Evolutionary conservation across 2,329 filamentous ascomycete species (phyloP), one percentile per base, ranked within the genome.

Genomic region (Exophiala viscosa): DNA sequence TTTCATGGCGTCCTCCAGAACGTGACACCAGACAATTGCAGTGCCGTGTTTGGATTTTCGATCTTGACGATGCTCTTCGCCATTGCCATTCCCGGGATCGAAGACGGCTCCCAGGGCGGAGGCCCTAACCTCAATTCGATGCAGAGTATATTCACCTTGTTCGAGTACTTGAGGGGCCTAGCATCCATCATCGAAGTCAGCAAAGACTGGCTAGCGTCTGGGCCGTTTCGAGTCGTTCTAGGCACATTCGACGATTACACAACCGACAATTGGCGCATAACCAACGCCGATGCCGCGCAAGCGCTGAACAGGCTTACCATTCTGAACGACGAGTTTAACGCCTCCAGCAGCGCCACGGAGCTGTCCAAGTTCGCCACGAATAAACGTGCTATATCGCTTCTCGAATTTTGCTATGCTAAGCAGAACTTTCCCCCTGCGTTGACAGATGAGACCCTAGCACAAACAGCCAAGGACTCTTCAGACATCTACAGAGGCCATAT

Each of bases 1-100:
- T 69, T 71, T 56, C 67, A 68, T 9, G 50, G 42, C 2, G 59
- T 65, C 2, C 50, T 73, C 10, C 49, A 48, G 14, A 61, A 58
- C 32, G 64, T 70, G 48, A 64, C 64, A n/a, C 46, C 52, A 5
- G 60, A 66, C 0, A 67, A 65, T 14, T 60, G 40, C 43, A 35
- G 36, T 15, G 52, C 52, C 5, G 18, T 47, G 2, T 55, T 52
- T 36, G 52, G 32, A 3, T 51, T 50, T 43, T 50, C 52, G 15
- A 38, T 51, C 34, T 9, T 55, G 15, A 52, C 34, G 3, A 46
- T 46, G 23, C 33, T 45, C 7, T 18, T 40, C 9, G 42, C 36
- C n/a, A 43, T 55, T 23, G 52, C 35, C 11, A 17, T 48, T 2
- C 43, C 50, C 5, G 38, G 38, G 10, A 18, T 40, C 38, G 38